Base-by-base conservation (phyloP, 768 basidiomycete species). In the Cantharellus anzutake region DNA sequence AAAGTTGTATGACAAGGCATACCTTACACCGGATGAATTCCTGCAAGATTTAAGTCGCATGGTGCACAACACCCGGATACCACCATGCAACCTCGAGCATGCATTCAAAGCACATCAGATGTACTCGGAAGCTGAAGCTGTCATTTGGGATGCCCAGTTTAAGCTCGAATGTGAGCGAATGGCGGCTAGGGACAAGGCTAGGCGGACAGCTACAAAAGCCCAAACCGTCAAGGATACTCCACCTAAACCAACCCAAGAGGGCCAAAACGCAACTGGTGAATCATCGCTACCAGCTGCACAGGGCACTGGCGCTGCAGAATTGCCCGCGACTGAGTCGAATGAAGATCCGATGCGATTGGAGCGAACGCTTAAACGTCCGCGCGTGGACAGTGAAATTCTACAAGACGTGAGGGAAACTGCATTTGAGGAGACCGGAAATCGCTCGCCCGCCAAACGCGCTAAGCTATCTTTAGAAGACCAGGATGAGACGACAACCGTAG, bases 21-120 rank as follows among this genome's bases (percentile, higher is more conserved):
- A 98, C 68, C 79, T 89, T 38, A 90, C 89, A 0, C 86, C 89
- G 0, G 80, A 83, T 60, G 83, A 88, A 59, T 96, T 99, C 74
- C 77, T 97, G 4, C 79, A 82, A n/a, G 75, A 76, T 62, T 63
- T 76, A 41, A 64, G 68, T 42, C 66, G 67, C 40, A 74, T 77
- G 44, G 70, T 72, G 57, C 68, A 70, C 57, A 77, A 77, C 63
- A 74, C 74, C 52, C 86, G 90, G 64, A 76, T 91, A 59, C 76
- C 77, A 61, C 85, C 83, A 71, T 88, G 90, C 63, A 81, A 97
- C 67, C 67, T 71, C 14, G 94, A 97, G 4, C 76, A 87, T 48
- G 69, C 88, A 50, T 78, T 79, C 66, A 84, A 83, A 63, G 88
- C 94, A 0, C 84, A 89, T 62, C 84, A 88, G 42, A 89, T 99